These are phyloP conservation scores for Cucumis sativus DNA, from an alignment of 306 rosid genomes.

Conservation along the genomic window Cucumber_9930_V3 NC_026660.2:2860501-2861000, in stretches of 20 bases:
- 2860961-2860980: no score
- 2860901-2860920: neutral
- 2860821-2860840: neutral
- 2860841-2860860: neutral
- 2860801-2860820: neutral
- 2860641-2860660: neutral
- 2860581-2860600: neutral
- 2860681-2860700: neutral
- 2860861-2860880: neutral
- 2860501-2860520: neutral
- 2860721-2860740: neutral
- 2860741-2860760: neutral
- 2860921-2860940: no score
- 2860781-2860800: neutral
- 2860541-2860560: neutral
- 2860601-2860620: neutral
- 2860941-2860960: no score
- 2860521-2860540: neutral
- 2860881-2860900: neutral
- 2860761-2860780: neutral
- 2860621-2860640: neutral
- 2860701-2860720: neutral
- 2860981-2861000: no score
- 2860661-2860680: neutral
- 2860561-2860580: neutral